These are phyloP conservation scores for Aspergillus tamarii DNA, from an alignment of 2,329 filamentous ascomycete species.

Conservation along the genomic window DNA sequence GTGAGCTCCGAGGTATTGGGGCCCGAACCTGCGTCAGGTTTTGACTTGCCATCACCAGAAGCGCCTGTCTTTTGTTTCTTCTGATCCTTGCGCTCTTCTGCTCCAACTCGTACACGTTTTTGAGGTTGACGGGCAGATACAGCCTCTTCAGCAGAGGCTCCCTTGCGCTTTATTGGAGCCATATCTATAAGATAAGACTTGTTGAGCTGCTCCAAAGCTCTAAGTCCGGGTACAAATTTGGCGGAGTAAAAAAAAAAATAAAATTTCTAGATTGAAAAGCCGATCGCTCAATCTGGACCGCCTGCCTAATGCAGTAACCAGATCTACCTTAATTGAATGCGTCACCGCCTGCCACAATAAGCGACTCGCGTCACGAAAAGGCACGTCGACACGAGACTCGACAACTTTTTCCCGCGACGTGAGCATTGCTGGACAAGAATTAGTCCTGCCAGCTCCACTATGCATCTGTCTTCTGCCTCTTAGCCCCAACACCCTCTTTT, in stretches of 20 bases:
- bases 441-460: conserved; percentile 25
- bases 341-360: conserved; percentile 24
- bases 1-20: conserved; percentile 40
- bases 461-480: conserved; percentile 18
- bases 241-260: conserved; percentile 21
- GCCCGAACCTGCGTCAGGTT: conserved; percentile 14
- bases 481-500: conserved; percentile 13
- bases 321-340: conserved; percentile 6
- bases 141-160: conserved; percentile 41
- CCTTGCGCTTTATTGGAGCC: conserved; percentile 52
- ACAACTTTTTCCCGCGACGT: conserved; percentile 20
- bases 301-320: conserved; percentile 14
- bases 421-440: conserved; percentile 12
- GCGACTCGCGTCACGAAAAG: conserved; percentile 31
- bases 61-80: conserved; percentile 33
- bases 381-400: conserved; percentile 28
- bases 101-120: conserved; percentile 46
- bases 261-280: conserved; percentile 22
- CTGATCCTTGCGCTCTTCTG: conserved; percentile 37
- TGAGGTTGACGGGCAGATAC: conserved; percentile 38
- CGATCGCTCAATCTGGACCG: conserved; percentile 19
- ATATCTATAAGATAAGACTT: conserved; percentile 37
- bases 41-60: conserved; percentile 19
- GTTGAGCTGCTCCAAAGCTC: conserved; percentile 30
- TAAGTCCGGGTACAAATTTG: conserved; percentile 17